Evolutionary conservation across 371 early-diverging fungal genomes (phyloP).

Genomic region (Apophysomyces sp.): DNA sequence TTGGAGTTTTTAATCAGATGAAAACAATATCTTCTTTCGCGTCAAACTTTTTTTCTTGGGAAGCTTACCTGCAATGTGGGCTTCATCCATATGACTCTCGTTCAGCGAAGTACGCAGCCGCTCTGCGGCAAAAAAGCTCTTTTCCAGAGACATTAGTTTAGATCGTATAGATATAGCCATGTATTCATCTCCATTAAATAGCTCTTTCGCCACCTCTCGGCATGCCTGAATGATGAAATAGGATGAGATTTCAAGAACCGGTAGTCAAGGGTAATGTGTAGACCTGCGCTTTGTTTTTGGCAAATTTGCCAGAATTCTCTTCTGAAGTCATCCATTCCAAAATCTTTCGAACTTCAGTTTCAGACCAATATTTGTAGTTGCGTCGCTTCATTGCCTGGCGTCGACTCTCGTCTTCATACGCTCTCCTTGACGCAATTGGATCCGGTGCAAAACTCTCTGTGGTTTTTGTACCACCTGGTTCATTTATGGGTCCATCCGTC

Average conservation of each 20-base stretch:
- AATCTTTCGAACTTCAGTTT: neutral
- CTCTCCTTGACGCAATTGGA: neutral
- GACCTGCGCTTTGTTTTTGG: neutral
- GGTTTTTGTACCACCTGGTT: neutral
- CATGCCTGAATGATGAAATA: neutral
- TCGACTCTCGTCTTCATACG: neutral
- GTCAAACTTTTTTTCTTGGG: neutral
- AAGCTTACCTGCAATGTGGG: neutral
- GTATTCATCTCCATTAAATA: neutral
- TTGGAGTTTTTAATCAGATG: neutral
- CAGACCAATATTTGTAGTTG: slow-evolving; percentile 1
- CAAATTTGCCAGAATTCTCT: neutral
- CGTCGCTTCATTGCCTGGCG: neutral
- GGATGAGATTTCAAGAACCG: neutral
- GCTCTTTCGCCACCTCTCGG: neutral
- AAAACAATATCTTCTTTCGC: neutral
- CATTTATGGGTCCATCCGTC: neutral
- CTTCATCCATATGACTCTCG: neutral
- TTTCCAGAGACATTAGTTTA: neutral
- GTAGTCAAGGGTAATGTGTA: neutral
- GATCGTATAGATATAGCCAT: neutral
- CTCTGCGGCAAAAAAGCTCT: neutral
- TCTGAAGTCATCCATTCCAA: neutral
- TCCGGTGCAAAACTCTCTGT: neutral
- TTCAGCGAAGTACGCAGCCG: neutral